Evolutionary conservation across 176 grass and related monocot genomes (phyloP), one percentile per base, ranked within the genome.

Genomic region (Stipa capillata): DNA sequence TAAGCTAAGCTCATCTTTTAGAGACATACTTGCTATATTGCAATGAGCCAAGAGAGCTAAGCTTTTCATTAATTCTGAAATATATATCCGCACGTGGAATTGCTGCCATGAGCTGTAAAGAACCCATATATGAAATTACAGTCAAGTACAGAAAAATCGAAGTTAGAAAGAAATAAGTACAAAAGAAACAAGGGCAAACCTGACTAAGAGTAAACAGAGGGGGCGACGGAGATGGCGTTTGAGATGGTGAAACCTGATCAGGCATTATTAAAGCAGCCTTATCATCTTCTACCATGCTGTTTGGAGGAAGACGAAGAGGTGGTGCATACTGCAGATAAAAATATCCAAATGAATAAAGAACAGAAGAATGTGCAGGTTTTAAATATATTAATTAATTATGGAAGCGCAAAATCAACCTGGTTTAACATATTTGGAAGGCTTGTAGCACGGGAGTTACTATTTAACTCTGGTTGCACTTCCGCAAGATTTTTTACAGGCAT

Each of bases 21-120:
- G 66, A 49, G 75, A 77, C 70, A 68, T 81, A 97, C 94, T 93
- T 97, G 85, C 72, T 82, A 57, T 90, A 97, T 69, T 89, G 95
- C 76, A 94, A 58, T 77, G 89, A 80, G 47, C 91, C 91, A 86
- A 97, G 80, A 66, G 95, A 80, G 75, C 83, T 88, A 88, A 94
- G 91, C 77, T 94, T 97, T 76, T 89, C 87, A 81, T 97, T 97
- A 45, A 97, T 94, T 86, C 87, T 90, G 68, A 94, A 94, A 73
- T 94, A 92, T 65, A 93, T 85, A 52, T 97, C 94, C 8, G 85
- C 82, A 29, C 89, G 84, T 39, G 94, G 94, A 83, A 97, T 92
- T 66, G 91, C 91, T 73, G 92, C 79, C 68, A 97, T 80, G 65
- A 97, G 91, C 95, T 97, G 87, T 67, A 72, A 74, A 85, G 48